Evolutionary conservation across 106 monocot species (phyloP).

Genomic region (Chionographis japonica): DNA sequence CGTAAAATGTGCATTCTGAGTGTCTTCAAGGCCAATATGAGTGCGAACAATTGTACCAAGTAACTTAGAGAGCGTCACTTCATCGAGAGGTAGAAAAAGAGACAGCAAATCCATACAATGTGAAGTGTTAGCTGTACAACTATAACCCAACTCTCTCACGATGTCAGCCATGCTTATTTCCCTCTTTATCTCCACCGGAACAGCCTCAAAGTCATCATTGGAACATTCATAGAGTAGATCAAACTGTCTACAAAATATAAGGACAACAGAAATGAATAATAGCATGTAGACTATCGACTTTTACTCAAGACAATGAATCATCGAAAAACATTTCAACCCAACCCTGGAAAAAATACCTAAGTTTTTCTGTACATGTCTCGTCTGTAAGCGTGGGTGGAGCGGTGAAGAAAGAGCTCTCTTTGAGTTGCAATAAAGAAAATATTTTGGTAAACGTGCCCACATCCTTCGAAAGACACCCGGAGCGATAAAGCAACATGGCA

Average conservation of each 20-base stretch:
- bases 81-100: slow-evolving; percentile 76
- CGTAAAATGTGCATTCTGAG: slow-evolving; percentile 48
- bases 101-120: slow-evolving; percentile 82
- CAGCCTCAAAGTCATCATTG: slow-evolving; percentile 71
- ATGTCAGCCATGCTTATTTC: slow-evolving; percentile 83
- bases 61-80: slow-evolving; percentile 65
- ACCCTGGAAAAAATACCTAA: slow-evolving; percentile 31
- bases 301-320: background rate
- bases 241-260: slow-evolving; percentile 42
- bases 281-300: background rate
- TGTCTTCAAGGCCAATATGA: slow-evolving; percentile 58
- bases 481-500: slow-evolving; percentile 59
- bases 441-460: slow-evolving; percentile 75
- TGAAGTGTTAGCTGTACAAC: slow-evolving; percentile 53
- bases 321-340: background rate
- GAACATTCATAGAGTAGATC: slow-evolving; percentile 34
- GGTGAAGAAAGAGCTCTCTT: slow-evolving; percentile 38
- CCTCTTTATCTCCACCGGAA: slow-evolving; percentile 73
- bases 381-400: slow-evolving; percentile 31
- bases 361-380: slow-evolving; percentile 19
- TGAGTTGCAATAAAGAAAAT: slow-evolving; percentile 49
- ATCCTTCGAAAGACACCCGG: slow-evolving; percentile 74
- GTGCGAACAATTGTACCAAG: slow-evolving; percentile 59
- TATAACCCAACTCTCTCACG: slow-evolving; percentile 81
- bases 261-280: background rate